Conservation (phyloP, 306 rosid species). For the Lupinus albus region DNA sequence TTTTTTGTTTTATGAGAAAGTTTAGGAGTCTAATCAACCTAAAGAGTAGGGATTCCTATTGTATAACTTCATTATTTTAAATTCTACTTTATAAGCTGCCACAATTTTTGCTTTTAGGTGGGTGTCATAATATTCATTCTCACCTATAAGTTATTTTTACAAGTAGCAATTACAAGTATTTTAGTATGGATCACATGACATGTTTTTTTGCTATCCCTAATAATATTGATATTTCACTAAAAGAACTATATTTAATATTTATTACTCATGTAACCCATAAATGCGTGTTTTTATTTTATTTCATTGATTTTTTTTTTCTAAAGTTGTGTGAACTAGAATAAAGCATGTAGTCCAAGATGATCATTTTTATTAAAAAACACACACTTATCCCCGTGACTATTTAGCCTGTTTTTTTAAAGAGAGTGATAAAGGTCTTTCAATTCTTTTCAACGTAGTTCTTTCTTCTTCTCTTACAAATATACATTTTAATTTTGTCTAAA, state of each 20-base stretch:
- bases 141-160: too few relatives aligned
- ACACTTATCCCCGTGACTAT: background rate
- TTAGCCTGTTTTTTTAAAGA: background rate
- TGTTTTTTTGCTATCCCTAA: too few relatives aligned
- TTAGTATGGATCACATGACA: too few relatives aligned
- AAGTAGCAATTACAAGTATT: too few relatives aligned
- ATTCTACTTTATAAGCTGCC: too few relatives aligned
- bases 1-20: conserved; percentile 27
- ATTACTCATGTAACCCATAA: background rate
- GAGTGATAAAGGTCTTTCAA: conserved; percentile 26
- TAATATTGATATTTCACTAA: too few relatives aligned
- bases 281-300: background rate
- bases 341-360: background rate
- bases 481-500: too few relatives aligned
- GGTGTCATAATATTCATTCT: too few relatives aligned
- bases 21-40: conserved; percentile 19
- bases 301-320: background rate
- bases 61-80: too few relatives aligned
- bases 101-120: too few relatives aligned
- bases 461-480: background rate
- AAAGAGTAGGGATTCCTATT: conserved; percentile 22
- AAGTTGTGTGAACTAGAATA: background rate
- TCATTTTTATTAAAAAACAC: conserved; percentile 7
- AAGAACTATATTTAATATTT: background rate
- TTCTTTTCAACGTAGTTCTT: background rate